A percentile compares a stretch with the other conserved stretches of the same genome.
phyloP scores from a whole-genome alignment of 441 rosid genomes.

The Pelargonium exstipulatum region DNA sequence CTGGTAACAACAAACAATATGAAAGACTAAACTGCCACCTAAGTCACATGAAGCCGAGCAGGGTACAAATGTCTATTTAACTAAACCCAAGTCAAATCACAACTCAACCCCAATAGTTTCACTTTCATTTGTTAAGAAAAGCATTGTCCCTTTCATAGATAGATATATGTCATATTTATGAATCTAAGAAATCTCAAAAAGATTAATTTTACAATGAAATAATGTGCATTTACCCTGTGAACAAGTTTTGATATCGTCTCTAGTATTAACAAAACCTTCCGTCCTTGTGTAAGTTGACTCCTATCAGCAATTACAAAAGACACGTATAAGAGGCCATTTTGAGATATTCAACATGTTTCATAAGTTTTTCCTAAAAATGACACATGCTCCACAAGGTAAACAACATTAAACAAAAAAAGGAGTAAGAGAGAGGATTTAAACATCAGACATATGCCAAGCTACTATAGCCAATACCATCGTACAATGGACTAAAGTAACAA shows the following conservation, averaged over 20 bases:
- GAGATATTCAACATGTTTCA: constrained; percentile 20
- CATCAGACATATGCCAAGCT: background rate
- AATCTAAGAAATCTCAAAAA: too few relatives aligned
- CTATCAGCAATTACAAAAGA: constrained; percentile 34
- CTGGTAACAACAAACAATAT: background rate
- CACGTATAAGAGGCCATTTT: constrained; percentile 4
- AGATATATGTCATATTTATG: too few relatives aligned
- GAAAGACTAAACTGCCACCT: background rate
- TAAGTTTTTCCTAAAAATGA: background rate
- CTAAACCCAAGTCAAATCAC: constrained; percentile 2
- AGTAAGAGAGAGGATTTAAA: background rate
- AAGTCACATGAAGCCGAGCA: constrained; percentile 2
- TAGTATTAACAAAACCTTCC: constrained; percentile 69
- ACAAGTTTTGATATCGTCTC: constrained; percentile 80
- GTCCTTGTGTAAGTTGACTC: constrained; percentile 79
- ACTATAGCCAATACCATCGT: background rate
- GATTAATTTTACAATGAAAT: too few relatives aligned
- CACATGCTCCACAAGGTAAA: background rate
- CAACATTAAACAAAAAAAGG: background rate
- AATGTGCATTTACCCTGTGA: constrained; percentile 48
- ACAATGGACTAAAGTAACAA: background rate
- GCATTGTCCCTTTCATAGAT: too few relatives aligned
- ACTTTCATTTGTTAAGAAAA: too few relatives aligned
- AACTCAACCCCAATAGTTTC: background rate
- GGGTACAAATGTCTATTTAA: background rate